Evolutionary conservation across 345 rosid genomes (phyloP).

Genomic region (Reutealis trisperma): DNA sequence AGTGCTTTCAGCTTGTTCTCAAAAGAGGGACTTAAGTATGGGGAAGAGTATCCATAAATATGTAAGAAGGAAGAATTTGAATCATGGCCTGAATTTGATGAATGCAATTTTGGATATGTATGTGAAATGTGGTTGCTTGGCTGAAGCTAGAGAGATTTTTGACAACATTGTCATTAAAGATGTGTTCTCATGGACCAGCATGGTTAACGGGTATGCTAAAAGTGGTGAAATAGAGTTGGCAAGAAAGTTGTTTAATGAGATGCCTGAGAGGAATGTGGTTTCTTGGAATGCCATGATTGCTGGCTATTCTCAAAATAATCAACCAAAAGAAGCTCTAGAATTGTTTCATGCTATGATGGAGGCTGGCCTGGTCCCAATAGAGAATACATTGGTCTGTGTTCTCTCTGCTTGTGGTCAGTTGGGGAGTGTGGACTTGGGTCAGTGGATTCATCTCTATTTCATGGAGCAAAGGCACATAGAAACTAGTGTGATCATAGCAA

Average conservation of each 20-base stretch:
- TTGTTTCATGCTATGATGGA: constrained; percentile 36
- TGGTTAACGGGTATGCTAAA: constrained; percentile 48
- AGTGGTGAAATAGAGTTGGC: constrained; percentile 34
- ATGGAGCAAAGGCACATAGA: constrained; percentile 11
- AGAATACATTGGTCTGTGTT: constrained; percentile 41
- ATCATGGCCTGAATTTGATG: constrained; percentile 23
- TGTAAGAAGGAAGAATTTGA: constrained; percentile 23
- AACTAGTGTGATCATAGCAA: constrained; percentile 34
- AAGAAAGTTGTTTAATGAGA: constrained; percentile 35
- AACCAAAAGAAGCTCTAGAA: constrained; percentile 40
- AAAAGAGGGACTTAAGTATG: constrained; percentile 29
- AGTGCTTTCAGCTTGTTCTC: constrained; percentile 41
- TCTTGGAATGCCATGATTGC: constrained; percentile 54
- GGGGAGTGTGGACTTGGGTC: constrained; percentile 38
- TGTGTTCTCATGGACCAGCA: constrained; percentile 53
- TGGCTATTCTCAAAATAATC: constrained; percentile 42
- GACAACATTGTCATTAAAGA: constrained; percentile 35
- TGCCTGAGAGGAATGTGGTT: constrained; percentile 46
- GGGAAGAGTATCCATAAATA: constrained; percentile 33
- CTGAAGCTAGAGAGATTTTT: constrained; percentile 30
- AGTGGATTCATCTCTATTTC: constrained; percentile 25
- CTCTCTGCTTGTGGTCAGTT: constrained; percentile 49
- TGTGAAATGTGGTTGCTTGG: constrained; percentile 43
- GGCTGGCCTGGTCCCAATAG: constrained; percentile 25
- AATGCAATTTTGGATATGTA: constrained; percentile 45